phyloP scores from a whole-genome alignment of 345 rosid genomes.

The sweet orange (Citrus sinensis) region DNA sequence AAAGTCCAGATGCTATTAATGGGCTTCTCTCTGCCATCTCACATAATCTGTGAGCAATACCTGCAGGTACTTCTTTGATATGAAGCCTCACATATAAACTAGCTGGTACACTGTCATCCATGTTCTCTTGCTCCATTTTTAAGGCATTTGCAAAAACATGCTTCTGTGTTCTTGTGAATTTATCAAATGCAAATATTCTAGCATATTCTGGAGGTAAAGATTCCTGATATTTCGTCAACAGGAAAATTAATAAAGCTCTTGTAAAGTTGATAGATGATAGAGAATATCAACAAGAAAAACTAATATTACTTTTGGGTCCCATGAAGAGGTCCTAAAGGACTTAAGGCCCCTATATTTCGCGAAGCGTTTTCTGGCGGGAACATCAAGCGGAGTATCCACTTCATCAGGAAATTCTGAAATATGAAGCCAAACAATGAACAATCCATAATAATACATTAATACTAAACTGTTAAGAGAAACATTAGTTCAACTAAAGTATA shows the following conservation, averaged over 20 bases:
- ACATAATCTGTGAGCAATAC: slow-evolving; percentile 58
- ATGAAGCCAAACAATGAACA: slow-evolving; percentile 6
- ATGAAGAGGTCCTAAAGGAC: slow-evolving; percentile 88
- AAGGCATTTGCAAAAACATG: slow-evolving; percentile 62
- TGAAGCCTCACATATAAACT: slow-evolving; percentile 73
- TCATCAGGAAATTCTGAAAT: slow-evolving; percentile 89
- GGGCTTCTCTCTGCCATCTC: slow-evolving; percentile 40
- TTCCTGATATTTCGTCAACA: slow-evolving; percentile 55
- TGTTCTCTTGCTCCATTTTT: slow-evolving; percentile 49
- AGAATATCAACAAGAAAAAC: slow-evolving; percentile 7
- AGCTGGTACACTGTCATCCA: slow-evolving; percentile 51
- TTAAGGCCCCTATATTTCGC: slow-evolving; percentile 90
- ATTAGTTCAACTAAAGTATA: background rate
- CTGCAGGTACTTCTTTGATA: slow-evolving; percentile 63
- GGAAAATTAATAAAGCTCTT: slow-evolving; percentile 7
- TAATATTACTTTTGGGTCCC: slow-evolving; percentile 85
- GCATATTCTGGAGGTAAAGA: slow-evolving; percentile 92
- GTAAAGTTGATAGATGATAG: background rate
- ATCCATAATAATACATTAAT: background rate
- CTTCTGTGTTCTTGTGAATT: slow-evolving; percentile 76
- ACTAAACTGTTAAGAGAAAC: slow-evolving; percentile 1
- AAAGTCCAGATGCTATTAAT: slow-evolving; percentile 71
- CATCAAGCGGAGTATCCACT: slow-evolving; percentile 86
- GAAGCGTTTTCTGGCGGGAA: slow-evolving; percentile 85
- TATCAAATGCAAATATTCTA: slow-evolving; percentile 88